Base-by-base conservation (phyloP, 768 basidiomycete species). In the Naganishia vaughanmartiniae region DNA sequence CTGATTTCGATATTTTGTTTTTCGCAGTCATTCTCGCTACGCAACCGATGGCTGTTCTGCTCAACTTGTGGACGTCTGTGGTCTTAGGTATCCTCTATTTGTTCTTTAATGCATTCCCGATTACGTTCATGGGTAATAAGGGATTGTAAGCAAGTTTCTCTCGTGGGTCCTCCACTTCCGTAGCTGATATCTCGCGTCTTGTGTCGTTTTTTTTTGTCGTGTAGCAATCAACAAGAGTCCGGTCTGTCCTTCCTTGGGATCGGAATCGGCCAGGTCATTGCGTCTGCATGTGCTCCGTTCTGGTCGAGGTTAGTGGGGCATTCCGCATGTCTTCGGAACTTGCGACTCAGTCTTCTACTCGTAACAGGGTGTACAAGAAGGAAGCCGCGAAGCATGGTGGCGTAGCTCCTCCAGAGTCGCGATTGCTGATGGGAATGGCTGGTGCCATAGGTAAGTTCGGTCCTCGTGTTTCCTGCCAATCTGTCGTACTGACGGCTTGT, bases 31-130 rank as follows among this genome's bases (percentile, higher is more conserved):
- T 91, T 7, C 81, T 90, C 5, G 51, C 86, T 0, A 85, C 83
- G 58, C 89, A 93, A 73, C 84, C 85, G n/a, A 92, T 92, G 90
- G 88, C 89, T 0, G 83, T 91, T 4, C 79, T 89, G 5, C 83
- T 92, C 11, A 85, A 90, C 77, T 78, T 85, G 17, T 92, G 90
- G 91, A 89, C 78, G 2, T 84, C 83, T 4, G 68, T 83, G 21
- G 58, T 84, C 60, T 81, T 86, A 12, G 84, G 83, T 3, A 83
- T 84, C 56, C 78, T 86, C 4, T 85, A 85, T 76, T 81, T 87
- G 26, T 81, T 83, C 42, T 85, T 84, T 72, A 89, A 89, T 83
- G 88, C 86, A 0, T 74, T 87, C 81, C 83, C 89, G 0, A 81
- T 86, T 70, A 85, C 86, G 68, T 86, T 87, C 73, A 77, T 79